Base-by-base conservation (phyloP, 495 filamentous ascomycete genomes). In the Aspergillus sclerotioniger region DNA sequence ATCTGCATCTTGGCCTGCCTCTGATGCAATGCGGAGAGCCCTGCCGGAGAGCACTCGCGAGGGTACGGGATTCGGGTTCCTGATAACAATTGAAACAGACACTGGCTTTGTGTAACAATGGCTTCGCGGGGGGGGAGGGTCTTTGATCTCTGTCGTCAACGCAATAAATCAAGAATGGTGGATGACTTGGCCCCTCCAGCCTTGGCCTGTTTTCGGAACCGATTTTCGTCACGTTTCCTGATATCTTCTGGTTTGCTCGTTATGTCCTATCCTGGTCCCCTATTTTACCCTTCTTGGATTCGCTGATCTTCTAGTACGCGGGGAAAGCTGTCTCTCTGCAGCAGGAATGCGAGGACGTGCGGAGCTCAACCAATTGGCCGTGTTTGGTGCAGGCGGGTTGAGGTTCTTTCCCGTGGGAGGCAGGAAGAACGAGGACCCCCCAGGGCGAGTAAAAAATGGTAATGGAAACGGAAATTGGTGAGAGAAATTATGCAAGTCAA, bases 1-100 rank as follows among this genome's bases (percentile, higher is more conserved):
- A 68, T 78, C 69, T 77, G 76, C 76, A 79, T 79, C 70, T 78
- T 79, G 76, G 68, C 72, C 68, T 73, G 71, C 65, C 65, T 77
- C 57, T 63, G 65, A 70, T 75, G 69, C 67, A 70, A 75, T 72
- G 71, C 71, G 74, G 68, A 76, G 73, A 72, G 72, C 76, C 68
- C 75, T 76, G 66, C 69, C 71, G 63, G 73, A 73, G 72, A 75
- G 71, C 74, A 64, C 70, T 74, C 74, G 69, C 73, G 64, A 66
- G 53, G 46, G 51, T 61, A 63, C 57, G 28, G 56, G 59, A 58
- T 45, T 57, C 58, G 61, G 59, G 65, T 70, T 67, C 63, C 71
- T 65, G 71, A 75, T 73, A 73, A 70, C 70, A 70, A 73, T 67
- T 67, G 67, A 67, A 62, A 71, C 63, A 65, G 65, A 63, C 65